These are phyloP conservation scores for Spergularia marina DNA, from an alignment of 148 eudicot species.

Conservation along the genomic window DNA sequence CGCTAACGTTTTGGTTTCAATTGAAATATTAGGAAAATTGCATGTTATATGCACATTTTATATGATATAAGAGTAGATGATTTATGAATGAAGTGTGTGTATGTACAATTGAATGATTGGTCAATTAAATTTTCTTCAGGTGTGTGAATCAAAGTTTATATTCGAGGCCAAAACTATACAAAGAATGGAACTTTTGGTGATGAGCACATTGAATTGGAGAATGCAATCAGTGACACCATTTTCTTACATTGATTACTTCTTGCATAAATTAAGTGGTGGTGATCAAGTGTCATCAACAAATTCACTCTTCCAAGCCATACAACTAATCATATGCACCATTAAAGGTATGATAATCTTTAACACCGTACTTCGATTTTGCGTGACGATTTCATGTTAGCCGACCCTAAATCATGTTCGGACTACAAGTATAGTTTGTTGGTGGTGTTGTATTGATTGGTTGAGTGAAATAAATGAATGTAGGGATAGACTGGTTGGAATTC, in stretches of 20 bases:
- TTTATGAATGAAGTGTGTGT: background rate
- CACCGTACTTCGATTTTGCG: background rate
- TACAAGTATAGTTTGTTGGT: background rate
- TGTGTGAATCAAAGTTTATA: conserved; percentile 46
- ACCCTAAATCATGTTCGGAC: background rate
- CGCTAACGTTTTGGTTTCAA: background rate
- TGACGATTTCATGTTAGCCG: background rate
- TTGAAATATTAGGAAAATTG: background rate
- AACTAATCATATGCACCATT: conserved; percentile 50
- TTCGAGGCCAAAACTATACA: conserved; percentile 68
- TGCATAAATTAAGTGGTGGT: conserved; percentile 45
- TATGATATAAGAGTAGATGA: background rate
- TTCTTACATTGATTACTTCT: conserved; percentile 61
- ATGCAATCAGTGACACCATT: conserved; percentile 80
- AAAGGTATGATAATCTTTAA: conserved; percentile 38
- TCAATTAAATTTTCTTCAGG: conserved; percentile 33
- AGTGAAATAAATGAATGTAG: conserved; percentile 53
- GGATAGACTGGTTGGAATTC: conserved; percentile 83
- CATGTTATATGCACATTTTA: background rate
- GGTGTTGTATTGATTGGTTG: conserved; percentile 34
- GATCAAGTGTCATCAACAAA: conserved; percentile 45
- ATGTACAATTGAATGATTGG: background rate
- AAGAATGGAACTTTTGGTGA: conserved; percentile 73
- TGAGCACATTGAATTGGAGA: conserved; percentile 83
- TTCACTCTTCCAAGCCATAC: conserved; percentile 39